Evolutionary conservation across 2,329 filamentous ascomycete species (phyloP).

Genomic region (Aureobasidium uvarum): DNA sequence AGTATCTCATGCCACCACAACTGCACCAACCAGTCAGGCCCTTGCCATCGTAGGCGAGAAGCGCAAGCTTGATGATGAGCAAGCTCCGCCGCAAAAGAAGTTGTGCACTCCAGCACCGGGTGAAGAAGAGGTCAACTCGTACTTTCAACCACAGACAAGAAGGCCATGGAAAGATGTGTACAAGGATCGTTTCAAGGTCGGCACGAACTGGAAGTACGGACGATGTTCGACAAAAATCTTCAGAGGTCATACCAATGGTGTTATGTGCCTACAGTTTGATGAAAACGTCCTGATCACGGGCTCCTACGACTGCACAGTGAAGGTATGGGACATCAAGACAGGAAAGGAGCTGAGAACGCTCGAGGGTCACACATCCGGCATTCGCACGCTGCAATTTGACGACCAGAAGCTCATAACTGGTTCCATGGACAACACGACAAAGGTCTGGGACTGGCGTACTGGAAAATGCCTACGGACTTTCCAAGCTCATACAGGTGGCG

Average conservation of each 20-base stretch:
- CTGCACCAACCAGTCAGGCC: not conserved
- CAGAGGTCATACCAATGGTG: slow-evolving; percentile 82
- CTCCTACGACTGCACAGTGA: slow-evolving; percentile 91
- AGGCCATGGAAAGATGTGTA: slow-evolving; percentile 94
- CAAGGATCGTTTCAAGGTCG: slow-evolving; percentile 90
- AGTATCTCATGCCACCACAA: not conserved
- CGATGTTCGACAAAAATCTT: slow-evolving; percentile 82
- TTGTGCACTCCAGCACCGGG: slow-evolving; percentile 34
- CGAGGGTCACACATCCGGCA: slow-evolving; percentile 74
- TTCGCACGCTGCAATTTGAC: slow-evolving; percentile 89
- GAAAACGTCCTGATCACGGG: slow-evolving; percentile 90
- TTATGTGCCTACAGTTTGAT: slow-evolving; percentile 77
- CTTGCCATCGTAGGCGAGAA: slow-evolving; percentile 27
- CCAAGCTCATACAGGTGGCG: slow-evolving; percentile 72
- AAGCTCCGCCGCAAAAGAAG: slow-evolving; percentile 35
- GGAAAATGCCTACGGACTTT: slow-evolving; percentile 83
- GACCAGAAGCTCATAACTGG: slow-evolving; percentile 88
- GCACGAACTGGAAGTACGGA: slow-evolving; percentile 96
- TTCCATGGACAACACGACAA: slow-evolving; percentile 81
- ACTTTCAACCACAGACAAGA: slow-evolving; percentile 54
- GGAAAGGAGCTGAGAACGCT: slow-evolving; percentile 84
- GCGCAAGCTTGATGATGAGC: slow-evolving; percentile 26
- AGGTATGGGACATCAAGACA: slow-evolving; percentile 92
- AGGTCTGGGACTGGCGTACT: slow-evolving; percentile 95
- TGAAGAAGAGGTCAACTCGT: slow-evolving; percentile 38